phyloP scores from a whole-genome alignment of 2,329 filamentous ascomycete species.

The Immersiporthe knoxdaviesiana region DNA sequence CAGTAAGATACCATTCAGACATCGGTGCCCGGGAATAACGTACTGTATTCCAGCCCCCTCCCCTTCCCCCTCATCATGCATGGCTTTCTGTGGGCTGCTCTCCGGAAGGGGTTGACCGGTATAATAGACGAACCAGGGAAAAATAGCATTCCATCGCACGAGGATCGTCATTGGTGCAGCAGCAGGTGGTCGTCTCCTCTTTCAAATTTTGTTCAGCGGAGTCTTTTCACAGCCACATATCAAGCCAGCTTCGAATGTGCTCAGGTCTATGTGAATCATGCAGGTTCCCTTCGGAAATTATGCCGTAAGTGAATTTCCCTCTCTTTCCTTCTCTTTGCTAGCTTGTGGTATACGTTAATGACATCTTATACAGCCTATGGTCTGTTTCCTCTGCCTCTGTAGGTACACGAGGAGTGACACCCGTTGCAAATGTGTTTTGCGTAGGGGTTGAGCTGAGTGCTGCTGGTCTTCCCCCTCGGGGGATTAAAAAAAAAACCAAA shows the following conservation, averaged over 20 bases:
- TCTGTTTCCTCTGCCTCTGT: not conserved
- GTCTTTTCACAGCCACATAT: not conserved
- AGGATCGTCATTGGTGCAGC: not conserved
- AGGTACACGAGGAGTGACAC: not conserved
- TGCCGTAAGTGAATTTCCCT: not conserved
- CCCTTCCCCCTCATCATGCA: not conserved
- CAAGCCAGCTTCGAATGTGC: not conserved
- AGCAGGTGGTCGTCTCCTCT: not conserved
- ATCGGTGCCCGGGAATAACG: not conserved
- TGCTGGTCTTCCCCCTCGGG: not conserved
- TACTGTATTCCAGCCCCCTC: not conserved
- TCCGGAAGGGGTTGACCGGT: not conserved
- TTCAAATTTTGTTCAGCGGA: not conserved
- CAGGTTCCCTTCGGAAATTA: not conserved
- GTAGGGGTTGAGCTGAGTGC: not conserved
- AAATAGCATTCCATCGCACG: not conserved
- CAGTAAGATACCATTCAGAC: not conserved
- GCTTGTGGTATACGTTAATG: not conserved
- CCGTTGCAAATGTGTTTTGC: not conserved
- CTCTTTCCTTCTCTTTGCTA: not conserved
- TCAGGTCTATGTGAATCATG: not conserved
- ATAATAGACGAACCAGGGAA: not conserved
- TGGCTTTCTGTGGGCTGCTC: not conserved
- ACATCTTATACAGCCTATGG: not conserved
- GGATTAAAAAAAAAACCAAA: no score